Evolutionary conservation across 768 basidiomycete species (phyloP).

Genomic region (Termitomyces sp.): DNA sequence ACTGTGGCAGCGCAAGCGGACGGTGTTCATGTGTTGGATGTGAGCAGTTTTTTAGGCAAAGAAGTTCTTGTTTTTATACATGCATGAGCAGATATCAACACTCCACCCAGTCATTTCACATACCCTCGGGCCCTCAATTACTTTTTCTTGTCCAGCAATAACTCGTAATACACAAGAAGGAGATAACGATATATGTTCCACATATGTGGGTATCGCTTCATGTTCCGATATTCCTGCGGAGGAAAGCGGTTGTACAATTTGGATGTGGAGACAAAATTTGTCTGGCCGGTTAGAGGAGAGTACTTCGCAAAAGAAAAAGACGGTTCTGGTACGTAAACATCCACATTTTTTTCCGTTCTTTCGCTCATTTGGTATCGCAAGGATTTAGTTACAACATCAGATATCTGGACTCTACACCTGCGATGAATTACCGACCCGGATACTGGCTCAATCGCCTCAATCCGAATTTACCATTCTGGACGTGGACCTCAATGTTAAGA

Average conservation of each 20-base stretch:
- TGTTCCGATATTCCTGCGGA: conserved; percentile 42
- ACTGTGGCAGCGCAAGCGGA: conserved; percentile 71
- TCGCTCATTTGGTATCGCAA: conserved; percentile 17
- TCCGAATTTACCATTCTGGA: conserved; percentile 31
- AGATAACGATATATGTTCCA: conserved; percentile 40
- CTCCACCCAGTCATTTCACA: conserved; percentile 67
- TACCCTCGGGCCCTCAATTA: conserved; percentile 63
- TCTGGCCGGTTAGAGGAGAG: conserved; percentile 30
- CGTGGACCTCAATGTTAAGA: conserved; percentile 22
- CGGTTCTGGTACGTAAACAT: conserved; percentile 4
- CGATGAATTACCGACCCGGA: conserved; percentile 20
- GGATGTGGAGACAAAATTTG: conserved; percentile 59
- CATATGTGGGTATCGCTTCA: conserved; percentile 51
- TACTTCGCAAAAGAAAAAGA: conserved; percentile 37
- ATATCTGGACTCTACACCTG: conserved; percentile 28
- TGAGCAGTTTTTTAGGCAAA: conserved; percentile 30
- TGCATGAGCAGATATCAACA: conserved; percentile 45
- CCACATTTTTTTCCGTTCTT: conserved; percentile 1
- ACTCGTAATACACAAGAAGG: conserved; percentile 33
- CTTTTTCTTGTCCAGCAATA: conserved; percentile 58
- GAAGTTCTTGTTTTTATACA: neutral
- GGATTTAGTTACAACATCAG: conserved; percentile 39
- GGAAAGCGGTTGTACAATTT: conserved; percentile 48
- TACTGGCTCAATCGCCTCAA: conserved; percentile 28
- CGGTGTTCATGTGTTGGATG: conserved; percentile 74